Evolutionary conservation across 306 rosid species (phyloP).

Genomic region (Gleditsia sinensis): DNA sequence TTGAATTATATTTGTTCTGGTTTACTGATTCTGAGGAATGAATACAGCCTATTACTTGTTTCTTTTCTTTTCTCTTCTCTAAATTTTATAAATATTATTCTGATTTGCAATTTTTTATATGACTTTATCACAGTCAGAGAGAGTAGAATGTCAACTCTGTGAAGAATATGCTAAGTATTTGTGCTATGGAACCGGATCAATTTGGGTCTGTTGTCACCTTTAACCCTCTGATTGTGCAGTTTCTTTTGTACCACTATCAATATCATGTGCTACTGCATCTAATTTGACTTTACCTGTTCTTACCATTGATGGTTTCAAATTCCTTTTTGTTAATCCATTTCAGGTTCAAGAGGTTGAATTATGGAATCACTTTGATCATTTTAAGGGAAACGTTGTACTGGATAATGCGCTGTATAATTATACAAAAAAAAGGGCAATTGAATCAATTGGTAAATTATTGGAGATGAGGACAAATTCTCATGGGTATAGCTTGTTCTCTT

Average conservation of each 20-base stretch:
- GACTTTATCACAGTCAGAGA: slow-evolving; percentile 52
- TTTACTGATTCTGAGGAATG: slow-evolving; percentile 26
- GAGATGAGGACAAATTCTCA: slow-evolving; percentile 56
- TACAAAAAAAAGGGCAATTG: slow-evolving; percentile 64
- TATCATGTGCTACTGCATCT: neutral
- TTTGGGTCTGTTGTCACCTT: slow-evolving; percentile 75
- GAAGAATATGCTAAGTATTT: slow-evolving; percentile 62
- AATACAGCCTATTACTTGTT: neutral
- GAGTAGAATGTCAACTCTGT: slow-evolving; percentile 61
- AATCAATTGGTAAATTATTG: slow-evolving; percentile 50
- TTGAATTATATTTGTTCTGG: slow-evolving; percentile 22
- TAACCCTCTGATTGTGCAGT: slow-evolving; percentile 22
- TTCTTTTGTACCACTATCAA: neutral
- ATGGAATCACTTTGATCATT: slow-evolving; percentile 50
- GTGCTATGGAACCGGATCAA: slow-evolving; percentile 68
- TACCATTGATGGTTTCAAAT: slow-evolving; percentile 22
- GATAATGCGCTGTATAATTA: slow-evolving; percentile 47
- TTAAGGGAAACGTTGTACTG: slow-evolving; percentile 43
- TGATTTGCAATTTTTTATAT: slow-evolving; percentile 25
- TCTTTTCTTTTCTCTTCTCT: neutral
- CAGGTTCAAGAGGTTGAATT: slow-evolving; percentile 70
- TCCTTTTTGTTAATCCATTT: slow-evolving; percentile 20
- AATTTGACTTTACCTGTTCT: slow-evolving; percentile 15
- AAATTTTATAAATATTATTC: neutral
- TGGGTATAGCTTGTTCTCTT: slow-evolving; percentile 55